Conservation (phyloP, 73 alveolate species). For the Paramecium bursaria region DNA sequence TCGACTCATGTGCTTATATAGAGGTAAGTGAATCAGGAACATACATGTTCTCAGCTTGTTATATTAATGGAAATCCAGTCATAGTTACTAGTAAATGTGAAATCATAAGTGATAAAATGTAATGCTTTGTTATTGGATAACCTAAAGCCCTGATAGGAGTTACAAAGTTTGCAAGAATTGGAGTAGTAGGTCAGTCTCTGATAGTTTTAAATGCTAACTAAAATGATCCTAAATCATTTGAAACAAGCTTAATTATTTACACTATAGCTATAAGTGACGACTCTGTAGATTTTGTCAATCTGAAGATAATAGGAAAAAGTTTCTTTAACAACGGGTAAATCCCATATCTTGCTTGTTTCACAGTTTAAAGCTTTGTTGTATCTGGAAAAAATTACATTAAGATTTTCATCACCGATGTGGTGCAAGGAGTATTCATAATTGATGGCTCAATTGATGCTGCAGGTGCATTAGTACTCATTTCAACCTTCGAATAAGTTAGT, state of each 20-base stretch:
- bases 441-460: background rate
- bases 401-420: background rate
- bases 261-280: background rate
- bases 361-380: background rate
- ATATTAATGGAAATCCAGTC: background rate
- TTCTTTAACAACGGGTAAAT: conserved; percentile 16
- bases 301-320: background rate
- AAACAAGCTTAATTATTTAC: conserved; percentile 4
- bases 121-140: conserved; percentile 2
- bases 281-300: background rate
- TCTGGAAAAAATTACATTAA: background rate
- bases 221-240: background rate
- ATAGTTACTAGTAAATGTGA: conserved; percentile 21
- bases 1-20: background rate
- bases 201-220: conserved; percentile 6
- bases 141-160: background rate
- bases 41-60: conserved; percentile 21
- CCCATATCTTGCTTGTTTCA: conserved; percentile 16
- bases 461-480: background rate
- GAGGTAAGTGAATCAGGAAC: conserved; percentile 5
- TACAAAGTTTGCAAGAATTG: background rate
- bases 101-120: background rate
- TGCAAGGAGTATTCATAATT: background rate
- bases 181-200: background rate
- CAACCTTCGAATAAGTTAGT: background rate